phyloP scores from a whole-genome alignment of 441 rosid species.

The Dalechampia spathulata region DNA sequence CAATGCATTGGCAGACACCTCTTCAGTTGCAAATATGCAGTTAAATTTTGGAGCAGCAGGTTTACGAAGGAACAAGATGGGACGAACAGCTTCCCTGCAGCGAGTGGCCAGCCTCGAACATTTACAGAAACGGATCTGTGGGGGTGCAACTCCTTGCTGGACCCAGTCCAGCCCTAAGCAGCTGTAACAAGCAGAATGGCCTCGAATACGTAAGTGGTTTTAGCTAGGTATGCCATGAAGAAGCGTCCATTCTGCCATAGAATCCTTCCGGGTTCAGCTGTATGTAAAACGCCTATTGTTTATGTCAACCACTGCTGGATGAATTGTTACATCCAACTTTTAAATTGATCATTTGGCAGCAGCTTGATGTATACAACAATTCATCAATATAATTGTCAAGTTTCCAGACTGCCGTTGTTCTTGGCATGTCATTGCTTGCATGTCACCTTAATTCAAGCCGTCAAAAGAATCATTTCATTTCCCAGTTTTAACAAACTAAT shows the following conservation, averaged over 20 bases:
- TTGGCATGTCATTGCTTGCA: not conserved
- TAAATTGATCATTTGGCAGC: slow-evolving; percentile 1
- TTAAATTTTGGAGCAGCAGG: slow-evolving; percentile 22
- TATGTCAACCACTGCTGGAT: not conserved
- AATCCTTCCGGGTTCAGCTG: slow-evolving; percentile 6
- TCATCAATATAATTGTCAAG: slow-evolving; percentile 4
- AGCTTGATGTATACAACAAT: slow-evolving; percentile 10
- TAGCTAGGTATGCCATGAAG: slow-evolving; percentile 4
- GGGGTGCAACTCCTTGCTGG: slow-evolving; percentile 18
- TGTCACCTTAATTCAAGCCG: not conserved
- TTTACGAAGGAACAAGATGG: slow-evolving; percentile 39
- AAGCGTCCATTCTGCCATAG: not conserved
- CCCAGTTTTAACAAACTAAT: not conserved
- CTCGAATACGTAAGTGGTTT: slow-evolving; percentile 6
- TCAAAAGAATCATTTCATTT: not conserved
- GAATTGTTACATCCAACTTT: slow-evolving; percentile 2
- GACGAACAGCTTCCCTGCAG: slow-evolving; percentile 57
- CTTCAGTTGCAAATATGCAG: slow-evolving; percentile 34
- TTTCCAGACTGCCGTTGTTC: not conserved
- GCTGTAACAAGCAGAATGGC: slow-evolving; percentile 13
- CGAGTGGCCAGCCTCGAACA: slow-evolving; percentile 92
- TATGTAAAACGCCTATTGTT: slow-evolving; percentile 3
- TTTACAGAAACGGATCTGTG: slow-evolving; percentile 72
- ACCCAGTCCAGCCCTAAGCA: slow-evolving; percentile 27
- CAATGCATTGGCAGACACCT: slow-evolving; percentile 38